Base-by-base conservation (phyloP, 108 stramenopile genomes). In the Parietichytrium sp. region DNA sequence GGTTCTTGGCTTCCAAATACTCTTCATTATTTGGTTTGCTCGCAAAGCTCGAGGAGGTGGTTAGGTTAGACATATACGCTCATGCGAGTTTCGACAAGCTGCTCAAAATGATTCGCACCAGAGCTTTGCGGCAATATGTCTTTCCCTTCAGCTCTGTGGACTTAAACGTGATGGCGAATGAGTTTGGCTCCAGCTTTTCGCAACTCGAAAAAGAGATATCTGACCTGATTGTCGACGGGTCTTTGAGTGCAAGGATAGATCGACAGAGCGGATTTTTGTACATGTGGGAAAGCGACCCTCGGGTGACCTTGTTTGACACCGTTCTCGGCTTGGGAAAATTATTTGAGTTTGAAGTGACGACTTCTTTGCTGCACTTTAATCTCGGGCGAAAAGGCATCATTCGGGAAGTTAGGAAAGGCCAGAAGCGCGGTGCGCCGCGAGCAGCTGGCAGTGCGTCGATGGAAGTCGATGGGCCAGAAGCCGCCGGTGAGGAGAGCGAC, bases 141-240 rank as follows among this genome's bases (percentile, higher is more conserved):
- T 20, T 72, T 13, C 61, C 61, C 42, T 72, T 72, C 25, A 45
- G 38, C 38, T 72, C 61, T 33, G 61, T 42, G 12, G 36, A 33
- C 20, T 42, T 72, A n/a, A 42, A 72, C 61, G 23, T 72, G 18
- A 72, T 72, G 61, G 61, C 61, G n/a, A 72, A 31, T 25, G 61
- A 45, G 42, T 72, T 72, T 27, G 12, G 45, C 25, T 23, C 8
- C 15, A 23, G 38, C 33, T 42, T 33, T 23, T 33, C 36, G 10
- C 15, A 0, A 0, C 10, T 27, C 42, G 61, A 72, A 42, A 33
- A 42, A n/a, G 42, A 45, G 23, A 42, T 72, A 6, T 16, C 61
- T 6, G 20, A 72, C 23, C 61, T 72, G 15, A 1, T 72, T 72
- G 61, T 72, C 20, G 61, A 72, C 61, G 1, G 45, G 61, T 33